Evolutionary conservation across 2,329 filamentous ascomycete genomes (phyloP).

Genomic region (Orbilia oligospora): DNA sequence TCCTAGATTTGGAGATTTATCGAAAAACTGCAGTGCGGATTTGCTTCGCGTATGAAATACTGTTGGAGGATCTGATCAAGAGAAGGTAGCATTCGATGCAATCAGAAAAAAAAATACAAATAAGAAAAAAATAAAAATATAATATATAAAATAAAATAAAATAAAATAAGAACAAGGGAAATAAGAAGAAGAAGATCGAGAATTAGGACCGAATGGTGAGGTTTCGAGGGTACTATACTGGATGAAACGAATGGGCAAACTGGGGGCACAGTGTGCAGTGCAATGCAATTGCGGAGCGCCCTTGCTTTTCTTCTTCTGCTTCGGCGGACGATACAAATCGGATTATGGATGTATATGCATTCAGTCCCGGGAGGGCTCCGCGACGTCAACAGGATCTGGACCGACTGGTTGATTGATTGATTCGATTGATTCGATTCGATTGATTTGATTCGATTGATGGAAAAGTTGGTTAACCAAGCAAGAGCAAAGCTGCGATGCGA

Average conservation of each 20-base stretch:
- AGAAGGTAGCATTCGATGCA: conserved; percentile 24
- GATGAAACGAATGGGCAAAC: conserved; percentile 18
- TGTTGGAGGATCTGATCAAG: not conserved
- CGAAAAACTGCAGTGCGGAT: conserved; percentile 36
- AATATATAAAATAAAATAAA: too few relatives aligned
- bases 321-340: conserved; percentile 9
- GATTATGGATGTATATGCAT: too few relatives aligned
- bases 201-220: not conserved
- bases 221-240: not conserved
- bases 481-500: conserved; percentile 33
- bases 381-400: not conserved
- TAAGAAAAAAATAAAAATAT: too few relatives aligned
- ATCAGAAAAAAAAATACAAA: conserved; percentile 2
- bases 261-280: not conserved
- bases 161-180: not conserved
- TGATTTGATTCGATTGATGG: conserved; percentile 27
- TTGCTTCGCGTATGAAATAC: conserved; percentile 48
- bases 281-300: conserved; percentile 15
- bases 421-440: conserved; percentile 6
- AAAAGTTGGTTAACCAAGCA: conserved; percentile 18
- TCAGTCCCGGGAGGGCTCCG: conserved; percentile 1
- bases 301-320: conserved; percentile 15
- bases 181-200: not conserved
- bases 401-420: conserved; percentile 11
- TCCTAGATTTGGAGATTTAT: conserved; percentile 49